phyloP scores from a whole-genome alignment of 225 moss, liverwort and hornwort species.

The Sphagnum contortum region DNA sequence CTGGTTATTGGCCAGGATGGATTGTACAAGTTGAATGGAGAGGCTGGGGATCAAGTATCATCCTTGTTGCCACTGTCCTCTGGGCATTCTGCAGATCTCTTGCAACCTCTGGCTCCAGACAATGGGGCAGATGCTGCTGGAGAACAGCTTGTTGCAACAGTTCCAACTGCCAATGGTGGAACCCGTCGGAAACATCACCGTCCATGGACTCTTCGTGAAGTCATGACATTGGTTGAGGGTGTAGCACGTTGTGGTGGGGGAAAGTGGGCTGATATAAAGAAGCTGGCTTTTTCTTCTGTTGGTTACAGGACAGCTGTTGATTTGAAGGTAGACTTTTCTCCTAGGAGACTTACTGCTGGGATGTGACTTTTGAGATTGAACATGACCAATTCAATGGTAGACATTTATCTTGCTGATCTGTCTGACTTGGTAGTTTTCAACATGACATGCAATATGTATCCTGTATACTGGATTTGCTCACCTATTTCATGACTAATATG shows the following conservation, averaged over 20 bases:
- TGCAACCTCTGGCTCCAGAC: constrained; percentile 34
- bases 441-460: too few relatives aligned
- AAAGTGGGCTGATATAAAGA: constrained; percentile 98
- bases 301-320: constrained; percentile 96
- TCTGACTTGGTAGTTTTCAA: too few relatives aligned
- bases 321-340: constrained; percentile 49
- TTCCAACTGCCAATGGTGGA: constrained; percentile 95
- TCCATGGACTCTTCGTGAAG: constrained; percentile 96
- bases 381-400: too few relatives aligned
- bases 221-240: constrained; percentile 94
- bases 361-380: too few relatives aligned
- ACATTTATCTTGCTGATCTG: too few relatives aligned
- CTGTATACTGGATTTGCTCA: too few relatives aligned
- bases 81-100: constrained; percentile 53
- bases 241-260: constrained; percentile 97
- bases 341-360: too few relatives aligned
- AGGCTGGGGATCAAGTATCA: constrained; percentile 70
- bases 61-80: constrained; percentile 55
- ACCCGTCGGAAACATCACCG: constrained; percentile 91
- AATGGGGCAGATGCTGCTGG: constrained; percentile 41
- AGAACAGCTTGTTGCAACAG: constrained; percentile 75
- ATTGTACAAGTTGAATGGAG: constrained; percentile 42
- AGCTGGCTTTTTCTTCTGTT: constrained; percentile 79
- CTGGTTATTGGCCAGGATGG: constrained; percentile 42
- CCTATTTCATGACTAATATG: too few relatives aligned